Evolutionary conservation across 2,329 filamentous ascomycete genomes (phyloP).

Genomic region (Monosporascus sp.): DNA sequence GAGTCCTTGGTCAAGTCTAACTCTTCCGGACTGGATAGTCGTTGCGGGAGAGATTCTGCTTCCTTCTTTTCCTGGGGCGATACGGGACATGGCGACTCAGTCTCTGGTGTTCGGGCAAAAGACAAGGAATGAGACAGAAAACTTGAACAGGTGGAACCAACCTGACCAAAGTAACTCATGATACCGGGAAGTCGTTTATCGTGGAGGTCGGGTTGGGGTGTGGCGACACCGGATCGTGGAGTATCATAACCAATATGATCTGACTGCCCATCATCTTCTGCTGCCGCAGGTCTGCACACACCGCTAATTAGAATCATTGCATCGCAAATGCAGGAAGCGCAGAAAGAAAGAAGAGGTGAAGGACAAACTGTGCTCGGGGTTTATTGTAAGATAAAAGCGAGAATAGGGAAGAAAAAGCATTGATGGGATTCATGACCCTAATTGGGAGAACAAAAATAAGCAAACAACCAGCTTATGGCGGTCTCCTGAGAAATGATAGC

Average conservation of each 20-base stretch:
- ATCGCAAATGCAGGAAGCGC: conserved; percentile 14
- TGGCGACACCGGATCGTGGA: conserved; percentile 85
- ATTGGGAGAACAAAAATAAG: background rate
- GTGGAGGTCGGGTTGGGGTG: conserved; percentile 85
- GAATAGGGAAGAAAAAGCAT: background rate
- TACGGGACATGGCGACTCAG: conserved; percentile 28
- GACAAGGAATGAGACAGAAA: conserved; percentile 35
- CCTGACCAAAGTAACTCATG: conserved; percentile 98
- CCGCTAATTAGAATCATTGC: conserved; percentile 43
- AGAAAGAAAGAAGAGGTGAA: background rate
- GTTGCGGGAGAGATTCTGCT: conserved; percentile 14
- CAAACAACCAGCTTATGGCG: background rate
- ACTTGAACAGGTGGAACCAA: conserved; percentile 80
- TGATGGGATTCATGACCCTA: background rate
- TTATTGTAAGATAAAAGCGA: background rate
- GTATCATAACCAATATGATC: conserved; percentile 81
- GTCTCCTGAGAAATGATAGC: background rate
- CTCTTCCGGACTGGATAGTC: conserved; percentile 15
- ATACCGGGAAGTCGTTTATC: conserved; percentile 96
- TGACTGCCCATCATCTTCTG: conserved; percentile 63
- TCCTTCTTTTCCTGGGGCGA: conserved; percentile 30
- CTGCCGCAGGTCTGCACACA: conserved; percentile 47
- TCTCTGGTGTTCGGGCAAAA: conserved; percentile 35
- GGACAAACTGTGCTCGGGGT: background rate
- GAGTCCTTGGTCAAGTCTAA: conserved; percentile 19